Evolutionary conservation across 2,329 filamentous ascomycete species (phyloP), one percentile per base, ranked within the genome.

Genomic region (Leptographium lundbergii): DNA sequence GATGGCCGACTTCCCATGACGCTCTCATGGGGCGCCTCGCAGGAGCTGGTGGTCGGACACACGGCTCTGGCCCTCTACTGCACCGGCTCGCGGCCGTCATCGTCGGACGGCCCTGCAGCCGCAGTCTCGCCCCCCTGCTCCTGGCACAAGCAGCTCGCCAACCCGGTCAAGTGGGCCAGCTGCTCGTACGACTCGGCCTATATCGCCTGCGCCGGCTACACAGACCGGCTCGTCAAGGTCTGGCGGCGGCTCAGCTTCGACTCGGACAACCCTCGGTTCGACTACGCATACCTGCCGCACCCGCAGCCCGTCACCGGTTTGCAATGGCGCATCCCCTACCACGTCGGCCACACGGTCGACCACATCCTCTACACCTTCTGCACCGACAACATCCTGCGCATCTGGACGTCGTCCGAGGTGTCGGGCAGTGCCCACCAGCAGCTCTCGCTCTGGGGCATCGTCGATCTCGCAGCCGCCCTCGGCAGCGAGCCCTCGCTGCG

Each of bases 321-420:
- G 61, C 86, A 92, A 69, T 99, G 95, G 95, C 85, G 89, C 54
- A 82, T 83, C 62, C 89, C 89, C 6, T 82, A 83, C 62, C 84
- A 94, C 67, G 74, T 83, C 17, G 89, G 92, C 42, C 88, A 95
- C 68, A 84, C 83, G 6, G 81, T 87, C 59, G 88, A 94, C 47
- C 94, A 96, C 70, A 86, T 95, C 0, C 78, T 99, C 1, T 97
- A 96, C 68, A 96, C 94, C 0, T 83, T 91, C 63, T 95, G 90
- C 65, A 80, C 84, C 17, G 94, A 99, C 69, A 85, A 87, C 60
- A 77, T 86, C 56, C 75, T 97, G 62, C 82, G 91, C 53, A 81
- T 96, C 48, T 99, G 92, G 92, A 86, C 87, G 0, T 81, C 86
- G 10, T 84, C 84, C 6, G 89, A 95, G 61, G 80, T 83, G 45